A percentile compares a stretch with the other conserved stretches of the same genome.
These are phyloP conservation scores for Rhizophagus clarus DNA, from an alignment of 192 early-diverging fungal species.

Conservation along the genomic window DNA sequence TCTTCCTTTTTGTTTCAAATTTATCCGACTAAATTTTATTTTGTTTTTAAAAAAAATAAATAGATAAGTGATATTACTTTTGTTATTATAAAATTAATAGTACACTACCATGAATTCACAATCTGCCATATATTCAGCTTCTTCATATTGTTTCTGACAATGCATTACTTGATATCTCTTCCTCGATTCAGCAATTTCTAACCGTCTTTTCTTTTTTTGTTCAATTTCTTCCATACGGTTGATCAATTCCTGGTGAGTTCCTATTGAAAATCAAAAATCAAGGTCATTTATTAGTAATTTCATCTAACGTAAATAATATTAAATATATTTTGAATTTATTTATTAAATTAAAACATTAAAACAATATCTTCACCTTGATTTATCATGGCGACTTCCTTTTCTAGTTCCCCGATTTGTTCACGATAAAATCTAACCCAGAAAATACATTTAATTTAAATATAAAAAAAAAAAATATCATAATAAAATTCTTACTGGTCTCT, in stretches of 20 bases:
- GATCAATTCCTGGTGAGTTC: not conserved
- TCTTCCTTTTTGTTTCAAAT: not conserved
- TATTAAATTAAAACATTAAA: not conserved
- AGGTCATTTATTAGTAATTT: not conserved
- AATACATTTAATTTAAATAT: not conserved
- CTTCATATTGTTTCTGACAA: conserved; percentile 16
- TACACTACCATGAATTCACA: conserved; percentile 22
- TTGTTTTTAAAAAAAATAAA: not conserved
- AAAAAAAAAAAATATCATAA: not conserved
- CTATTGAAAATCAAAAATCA: not conserved
- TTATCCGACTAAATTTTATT: conserved; percentile 2
- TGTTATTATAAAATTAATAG: not conserved
- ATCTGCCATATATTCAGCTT: not conserved
- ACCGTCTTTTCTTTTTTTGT: not conserved
- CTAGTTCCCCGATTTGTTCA: not conserved
- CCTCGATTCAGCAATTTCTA: not conserved
- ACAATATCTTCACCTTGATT: not conserved
- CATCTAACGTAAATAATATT: no score
- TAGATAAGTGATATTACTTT: not conserved
- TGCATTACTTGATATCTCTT: not conserved
- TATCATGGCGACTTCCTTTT: not conserved
- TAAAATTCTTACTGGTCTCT: conserved; percentile 16
- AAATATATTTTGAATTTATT: not conserved
- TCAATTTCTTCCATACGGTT: conserved; percentile 27
- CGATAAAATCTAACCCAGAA: not conserved